Conservation (phyloP, 2,329 filamentous ascomycete genomes). For the Drechslera avenae region DNA sequence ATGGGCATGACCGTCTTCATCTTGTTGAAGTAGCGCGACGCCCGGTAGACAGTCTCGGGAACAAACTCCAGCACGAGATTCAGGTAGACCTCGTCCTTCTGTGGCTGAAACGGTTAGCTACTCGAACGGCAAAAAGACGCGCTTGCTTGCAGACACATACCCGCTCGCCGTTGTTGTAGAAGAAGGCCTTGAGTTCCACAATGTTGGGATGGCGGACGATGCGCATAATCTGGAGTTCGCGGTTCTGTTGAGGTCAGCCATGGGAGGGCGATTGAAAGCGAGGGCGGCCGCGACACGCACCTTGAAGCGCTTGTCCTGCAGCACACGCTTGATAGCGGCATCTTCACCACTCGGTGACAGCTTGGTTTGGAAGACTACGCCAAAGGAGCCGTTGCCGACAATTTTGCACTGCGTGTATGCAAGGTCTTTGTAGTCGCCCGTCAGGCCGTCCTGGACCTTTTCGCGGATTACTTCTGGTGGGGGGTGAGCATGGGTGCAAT, state of each 20-base stretch:
- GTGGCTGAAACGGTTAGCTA: constrained; percentile 42
- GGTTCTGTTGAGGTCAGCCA: constrained; percentile 69
- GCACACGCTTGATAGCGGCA: constrained; percentile 96
- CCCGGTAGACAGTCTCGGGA: constrained; percentile 96
- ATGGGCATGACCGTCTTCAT: constrained; percentile 99
- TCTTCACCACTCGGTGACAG: constrained; percentile 97
- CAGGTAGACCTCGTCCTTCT: constrained; percentile 94
- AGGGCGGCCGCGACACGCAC: constrained; percentile 55
- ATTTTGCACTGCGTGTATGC: constrained; percentile 99
- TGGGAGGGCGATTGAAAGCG: constrained; percentile 12
- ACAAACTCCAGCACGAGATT: constrained; percentile 98
- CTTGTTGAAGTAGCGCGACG: constrained; percentile 99
- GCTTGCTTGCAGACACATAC: constrained; percentile 60
- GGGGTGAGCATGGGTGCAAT: constrained; percentile 41
- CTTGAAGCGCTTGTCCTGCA: constrained; percentile 99
- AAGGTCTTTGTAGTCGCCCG: constrained; percentile 93
- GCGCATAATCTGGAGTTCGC: constrained; percentile 98
- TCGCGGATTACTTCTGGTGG: constrained; percentile 89
- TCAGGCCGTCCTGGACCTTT: constrained; percentile 97
- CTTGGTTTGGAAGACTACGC: constrained; percentile 98
- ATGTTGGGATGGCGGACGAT: constrained; percentile 99
- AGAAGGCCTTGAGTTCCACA: constrained; percentile 98
- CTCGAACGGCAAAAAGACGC: constrained; percentile 19
- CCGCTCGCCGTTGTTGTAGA: constrained; percentile 98
- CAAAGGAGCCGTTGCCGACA: constrained; percentile 97